phyloP scores from a whole-genome alignment of 805 yeast species.

The Deakozyma indianensis region DNA sequence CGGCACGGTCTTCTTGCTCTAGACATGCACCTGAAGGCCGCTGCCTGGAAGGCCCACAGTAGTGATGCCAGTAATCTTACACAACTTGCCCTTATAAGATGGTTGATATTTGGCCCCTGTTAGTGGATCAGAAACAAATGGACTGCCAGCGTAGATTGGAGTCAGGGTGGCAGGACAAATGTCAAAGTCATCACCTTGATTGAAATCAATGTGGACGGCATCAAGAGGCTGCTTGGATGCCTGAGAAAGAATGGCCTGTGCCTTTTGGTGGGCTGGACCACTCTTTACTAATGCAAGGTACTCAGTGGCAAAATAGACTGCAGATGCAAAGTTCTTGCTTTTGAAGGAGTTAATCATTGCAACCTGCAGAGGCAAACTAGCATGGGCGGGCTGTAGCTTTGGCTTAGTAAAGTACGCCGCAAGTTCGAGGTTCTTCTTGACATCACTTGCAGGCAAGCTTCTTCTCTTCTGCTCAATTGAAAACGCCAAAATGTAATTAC shows the following conservation, averaged over 20 bases:
- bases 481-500: constrained; percentile 84
- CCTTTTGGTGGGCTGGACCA: constrained; percentile 72
- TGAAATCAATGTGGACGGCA: constrained; percentile 82
- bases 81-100: constrained; percentile 63
- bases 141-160: constrained; percentile 73
- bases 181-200: constrained; percentile 81
- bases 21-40: constrained; percentile 2
- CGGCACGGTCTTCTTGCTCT: no score
- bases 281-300: constrained; percentile 52
- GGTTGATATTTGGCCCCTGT: constrained; percentile 81
- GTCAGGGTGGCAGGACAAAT: constrained; percentile 78
- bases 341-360: constrained; percentile 91
- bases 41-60: constrained; percentile 40
- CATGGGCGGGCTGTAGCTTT: constrained; percentile 68
- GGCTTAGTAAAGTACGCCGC: constrained; percentile 93
- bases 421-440: constrained; percentile 79
- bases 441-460: constrained; percentile 43
- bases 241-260: constrained; percentile 63
- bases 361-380: constrained; percentile 77
- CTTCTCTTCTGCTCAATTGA: constrained; percentile 87
- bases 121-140: constrained; percentile 59
- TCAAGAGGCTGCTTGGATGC: constrained; percentile 75
- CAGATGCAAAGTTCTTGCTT: constrained; percentile 74
- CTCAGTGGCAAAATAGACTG: constrained; percentile 80
- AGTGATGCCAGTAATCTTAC: constrained; percentile 63